A percentile compares a stretch with the other conserved stretches of the same genome.
phyloP scores from a whole-genome alignment of 768 basidiomycete species.

The Lactifluus hygrophoroides region DNA sequence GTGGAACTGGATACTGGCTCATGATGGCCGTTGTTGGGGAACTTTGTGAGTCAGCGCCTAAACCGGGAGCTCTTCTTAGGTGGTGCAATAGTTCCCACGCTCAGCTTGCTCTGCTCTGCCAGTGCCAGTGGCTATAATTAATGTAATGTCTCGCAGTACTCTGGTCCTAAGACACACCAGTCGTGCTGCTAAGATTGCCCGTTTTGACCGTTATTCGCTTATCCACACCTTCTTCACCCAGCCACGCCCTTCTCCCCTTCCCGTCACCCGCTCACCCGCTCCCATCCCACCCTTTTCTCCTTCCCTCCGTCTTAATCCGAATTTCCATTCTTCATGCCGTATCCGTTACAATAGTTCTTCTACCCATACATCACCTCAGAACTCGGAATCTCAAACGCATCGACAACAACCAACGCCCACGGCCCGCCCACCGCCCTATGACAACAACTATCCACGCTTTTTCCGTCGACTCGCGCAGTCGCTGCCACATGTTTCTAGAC shows the following conservation, averaged over 20 bases:
- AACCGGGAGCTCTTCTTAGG: neutral
- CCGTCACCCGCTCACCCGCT: neutral
- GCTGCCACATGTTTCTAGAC: slow-evolving; percentile 67
- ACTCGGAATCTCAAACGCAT: no score
- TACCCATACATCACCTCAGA: neutral
- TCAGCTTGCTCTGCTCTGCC: no score
- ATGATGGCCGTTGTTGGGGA: slow-evolving; percentile 12
- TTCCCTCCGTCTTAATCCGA: neutral
- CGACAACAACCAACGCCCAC: no score
- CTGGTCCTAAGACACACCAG: slow-evolving; percentile 7
- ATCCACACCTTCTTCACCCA: slow-evolving; percentile 23
- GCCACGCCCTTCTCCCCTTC: neutral
- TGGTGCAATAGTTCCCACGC: slow-evolving; percentile 7
- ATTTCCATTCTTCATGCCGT: neutral
- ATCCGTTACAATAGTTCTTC: neutral
- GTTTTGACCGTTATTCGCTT: slow-evolving; percentile 21
- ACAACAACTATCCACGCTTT: slow-evolving; percentile 72
- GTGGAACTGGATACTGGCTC: slow-evolving; percentile 44
- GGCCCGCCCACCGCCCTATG: slow-evolving; percentile 25
- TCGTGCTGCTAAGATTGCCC: slow-evolving; percentile 8
- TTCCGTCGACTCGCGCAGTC: slow-evolving; percentile 72
- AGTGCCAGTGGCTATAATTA: no score
- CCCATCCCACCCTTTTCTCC: neutral
- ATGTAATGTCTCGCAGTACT: slow-evolving; percentile 8
- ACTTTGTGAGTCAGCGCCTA: neutral